Evolutionary conservation across 1,139 yeast genomes (phyloP).

Genomic region (Taphrina sp.): DNA sequence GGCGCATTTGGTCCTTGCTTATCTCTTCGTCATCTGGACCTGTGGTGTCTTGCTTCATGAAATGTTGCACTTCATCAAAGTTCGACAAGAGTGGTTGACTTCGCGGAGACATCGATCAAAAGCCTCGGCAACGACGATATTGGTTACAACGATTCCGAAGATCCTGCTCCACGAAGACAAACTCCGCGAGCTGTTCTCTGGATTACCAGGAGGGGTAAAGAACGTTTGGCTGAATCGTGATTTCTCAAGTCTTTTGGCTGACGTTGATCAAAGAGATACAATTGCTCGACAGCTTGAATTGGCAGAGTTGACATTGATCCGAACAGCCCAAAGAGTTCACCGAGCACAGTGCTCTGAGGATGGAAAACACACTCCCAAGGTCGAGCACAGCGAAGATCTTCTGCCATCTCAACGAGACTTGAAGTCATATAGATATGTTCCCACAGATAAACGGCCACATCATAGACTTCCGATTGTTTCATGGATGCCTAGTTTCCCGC

Average conservation of each 20-base stretch:
- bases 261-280: constrained; percentile 61
- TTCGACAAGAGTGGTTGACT: constrained; percentile 80
- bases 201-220: constrained; percentile 57
- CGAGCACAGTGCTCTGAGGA: constrained; percentile 53
- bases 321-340: constrained; percentile 58
- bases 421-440: constrained; percentile 54
- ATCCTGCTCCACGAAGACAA: constrained; percentile 62
- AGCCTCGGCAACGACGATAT: constrained; percentile 61
- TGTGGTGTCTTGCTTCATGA: constrained; percentile 77
- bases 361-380: constrained; percentile 39
- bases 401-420: neutral
- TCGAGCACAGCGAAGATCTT: constrained; percentile 29
- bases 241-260: constrained; percentile 56
- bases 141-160: constrained; percentile 80
- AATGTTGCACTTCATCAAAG: constrained; percentile 70
- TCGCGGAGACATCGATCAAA: constrained; percentile 66
- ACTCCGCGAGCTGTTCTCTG: constrained; percentile 57
- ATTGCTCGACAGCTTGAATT: constrained; percentile 67
- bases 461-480: constrained; percentile 54
- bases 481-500: constrained; percentile 40
- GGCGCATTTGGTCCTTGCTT: constrained; percentile 81
- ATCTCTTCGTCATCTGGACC: constrained; percentile 71
- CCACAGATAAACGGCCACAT: constrained; percentile 72
- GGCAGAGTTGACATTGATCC: constrained; percentile 62
- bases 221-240: constrained; percentile 75